phyloP scores from a whole-genome alignment of 2,329 filamentous ascomycete genomes.

The Ophiostoma tasmaniense region DNA sequence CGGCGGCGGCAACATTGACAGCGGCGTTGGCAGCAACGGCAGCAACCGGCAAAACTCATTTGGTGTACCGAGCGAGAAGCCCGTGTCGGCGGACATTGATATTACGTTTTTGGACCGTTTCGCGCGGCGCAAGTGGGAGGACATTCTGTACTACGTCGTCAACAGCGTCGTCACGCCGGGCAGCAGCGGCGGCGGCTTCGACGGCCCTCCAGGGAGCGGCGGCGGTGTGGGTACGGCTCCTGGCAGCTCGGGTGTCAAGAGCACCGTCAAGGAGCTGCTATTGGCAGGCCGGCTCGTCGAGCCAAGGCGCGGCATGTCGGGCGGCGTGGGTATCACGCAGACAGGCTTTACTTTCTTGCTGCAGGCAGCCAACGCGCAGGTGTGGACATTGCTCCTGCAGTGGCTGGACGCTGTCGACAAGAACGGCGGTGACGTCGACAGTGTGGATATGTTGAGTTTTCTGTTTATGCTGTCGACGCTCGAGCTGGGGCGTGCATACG shows the following conservation, averaged over 20 bases:
- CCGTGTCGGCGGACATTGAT: constrained; percentile 55
- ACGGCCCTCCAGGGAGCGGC: constrained; percentile 28
- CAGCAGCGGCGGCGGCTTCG: constrained; percentile 27
- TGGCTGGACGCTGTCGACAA: constrained; percentile 83
- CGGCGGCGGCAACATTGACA: not conserved
- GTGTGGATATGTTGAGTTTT: constrained; percentile 90
- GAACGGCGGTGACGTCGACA: constrained; percentile 62
- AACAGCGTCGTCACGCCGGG: constrained; percentile 54
- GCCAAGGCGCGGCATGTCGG: constrained; percentile 31
- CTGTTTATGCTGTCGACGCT: constrained; percentile 91
- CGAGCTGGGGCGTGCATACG: constrained; percentile 85
- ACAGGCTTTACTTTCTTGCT: constrained; percentile 90
- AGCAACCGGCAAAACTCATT: constrained; percentile 81
- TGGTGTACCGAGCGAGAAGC: constrained; percentile 67
- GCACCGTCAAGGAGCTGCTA: constrained; percentile 76
- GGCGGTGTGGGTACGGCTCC: not conserved
- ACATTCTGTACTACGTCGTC: constrained; percentile 92
- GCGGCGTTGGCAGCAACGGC: not conserved
- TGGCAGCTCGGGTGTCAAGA: constrained; percentile 48
- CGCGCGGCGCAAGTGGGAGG: constrained; percentile 86
- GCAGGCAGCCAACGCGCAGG: constrained; percentile 91
- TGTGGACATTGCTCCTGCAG: constrained; percentile 89
- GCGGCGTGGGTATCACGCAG: constrained; percentile 69
- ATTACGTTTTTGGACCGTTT: constrained; percentile 72
- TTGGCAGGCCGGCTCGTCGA: constrained; percentile 75